Conservation (phyloP, 208 protist genomes). For the Trichomonas vaginalis region DNA sequence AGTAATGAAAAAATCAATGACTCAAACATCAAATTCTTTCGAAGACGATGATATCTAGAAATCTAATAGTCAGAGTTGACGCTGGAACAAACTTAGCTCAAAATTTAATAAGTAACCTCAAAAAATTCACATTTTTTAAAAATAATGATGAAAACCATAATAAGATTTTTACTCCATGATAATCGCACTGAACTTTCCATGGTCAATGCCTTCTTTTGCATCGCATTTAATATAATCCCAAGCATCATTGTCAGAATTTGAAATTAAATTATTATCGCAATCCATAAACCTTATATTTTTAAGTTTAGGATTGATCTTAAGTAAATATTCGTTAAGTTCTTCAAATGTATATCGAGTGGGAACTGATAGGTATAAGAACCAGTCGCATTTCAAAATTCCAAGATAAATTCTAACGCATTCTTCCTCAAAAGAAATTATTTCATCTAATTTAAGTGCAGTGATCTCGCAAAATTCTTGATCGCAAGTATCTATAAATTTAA, state of each 20-base stretch:
- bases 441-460: neutral
- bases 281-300: neutral
- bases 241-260: neutral
- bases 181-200: neutral
- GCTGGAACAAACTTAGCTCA: too few species aligned
- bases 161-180: neutral
- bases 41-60: too few species aligned
- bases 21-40: too few species aligned
- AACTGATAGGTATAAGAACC: neutral
- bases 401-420: neutral
- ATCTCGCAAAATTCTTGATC: neutral
- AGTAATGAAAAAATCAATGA: too few species aligned
- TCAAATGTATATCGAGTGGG: neutral
- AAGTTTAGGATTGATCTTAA: neutral
- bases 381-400: neutral
- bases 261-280: neutral
- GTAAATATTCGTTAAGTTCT: neutral
- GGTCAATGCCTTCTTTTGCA: neutral
- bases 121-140: too few species aligned
- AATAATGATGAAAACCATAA: too few species aligned
- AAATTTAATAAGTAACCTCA: too few species aligned
- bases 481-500: neutral
- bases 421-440: neutral
- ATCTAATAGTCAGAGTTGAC: too few species aligned
- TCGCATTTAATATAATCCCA: neutral